Percentiles rank a stretch among this genome's conserved stretches.
Conservation (phyloP, 2,329 filamentous ascomycete species). For the Curvularia sp. region DNA sequence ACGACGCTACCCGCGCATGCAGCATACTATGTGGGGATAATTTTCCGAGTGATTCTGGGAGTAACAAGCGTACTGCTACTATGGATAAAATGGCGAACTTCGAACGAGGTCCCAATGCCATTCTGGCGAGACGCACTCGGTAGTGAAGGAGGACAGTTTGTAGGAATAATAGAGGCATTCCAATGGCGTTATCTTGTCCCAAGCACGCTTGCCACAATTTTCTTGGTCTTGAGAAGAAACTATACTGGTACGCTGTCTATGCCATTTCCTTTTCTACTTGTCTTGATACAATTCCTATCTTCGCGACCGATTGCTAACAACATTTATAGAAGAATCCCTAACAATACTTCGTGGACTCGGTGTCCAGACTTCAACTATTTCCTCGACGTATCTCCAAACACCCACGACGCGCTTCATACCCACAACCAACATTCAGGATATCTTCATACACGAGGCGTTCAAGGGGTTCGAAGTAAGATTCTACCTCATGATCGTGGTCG, state of each 20-base stretch:
- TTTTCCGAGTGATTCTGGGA: conserved; percentile 56
- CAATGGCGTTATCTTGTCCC: conserved; percentile 54
- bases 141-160: conserved; percentile 29
- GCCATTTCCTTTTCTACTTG: not conserved
- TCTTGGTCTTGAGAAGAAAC: conserved; percentile 55
- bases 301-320: conserved; percentile 6
- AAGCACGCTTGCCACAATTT: conserved; percentile 51
- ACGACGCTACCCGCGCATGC: conserved; percentile 56
- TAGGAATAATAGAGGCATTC: conserved; percentile 48
- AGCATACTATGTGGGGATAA: conserved; percentile 53
- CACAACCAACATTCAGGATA: conserved; percentile 88
- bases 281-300: not conserved
- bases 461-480: conserved; percentile 88
- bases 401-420: conserved; percentile 80
- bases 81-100: conserved; percentile 38
- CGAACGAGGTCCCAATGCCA: conserved; percentile 7
- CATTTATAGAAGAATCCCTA: conserved; percentile 75
- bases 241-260: conserved; percentile 56
- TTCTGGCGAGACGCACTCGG: conserved; percentile 11
- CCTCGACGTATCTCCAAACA: conserved; percentile 69
- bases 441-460: conserved; percentile 95
- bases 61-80: conserved; percentile 49
- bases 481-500: conserved; percentile 88
- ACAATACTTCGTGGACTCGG: conserved; percentile 88
- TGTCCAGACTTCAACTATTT: conserved; percentile 82